Percentiles rank a stretch among this genome's conserved stretches.
Conservation (phyloP, 305 asterid species). For the Fraxinus greggii region DNA sequence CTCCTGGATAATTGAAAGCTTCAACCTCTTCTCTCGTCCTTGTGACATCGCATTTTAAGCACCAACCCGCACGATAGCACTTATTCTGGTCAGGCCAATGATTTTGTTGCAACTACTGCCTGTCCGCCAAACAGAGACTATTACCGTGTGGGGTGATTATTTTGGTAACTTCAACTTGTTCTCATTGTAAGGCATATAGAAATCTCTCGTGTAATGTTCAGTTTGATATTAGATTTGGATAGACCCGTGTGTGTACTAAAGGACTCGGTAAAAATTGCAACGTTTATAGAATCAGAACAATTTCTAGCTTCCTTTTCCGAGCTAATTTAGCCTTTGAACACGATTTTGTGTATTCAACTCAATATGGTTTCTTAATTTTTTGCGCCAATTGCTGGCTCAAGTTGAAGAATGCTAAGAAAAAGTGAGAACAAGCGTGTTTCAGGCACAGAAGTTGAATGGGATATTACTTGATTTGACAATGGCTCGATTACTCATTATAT, state of each 20-base stretch:
- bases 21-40: neutral
- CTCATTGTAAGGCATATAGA: constrained; percentile 22
- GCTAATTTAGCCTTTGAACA: neutral
- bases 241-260: neutral
- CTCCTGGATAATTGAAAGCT: constrained; percentile 13
- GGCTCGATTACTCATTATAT: neutral
- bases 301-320: neutral
- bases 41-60: neutral
- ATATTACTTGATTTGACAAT: neutral
- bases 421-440: neutral
- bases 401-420: neutral
- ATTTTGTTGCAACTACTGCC: constrained; percentile 7
- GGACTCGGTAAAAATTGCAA: neutral
- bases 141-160: constrained; percentile 17
- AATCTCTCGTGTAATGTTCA: neutral
- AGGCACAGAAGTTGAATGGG: neutral
- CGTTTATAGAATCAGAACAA: neutral
- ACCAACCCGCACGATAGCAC: neutral
- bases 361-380: neutral
- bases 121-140: neutral
- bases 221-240: neutral
- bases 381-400: neutral
- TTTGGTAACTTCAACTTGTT: constrained; percentile 22
- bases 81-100: neutral
- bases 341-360: neutral